Percentiles rank a stretch among this genome's conserved stretches.
These are phyloP conservation scores for Marasmius oreades DNA, from an alignment of 1,284 basidiomycete species.

Conservation along the genomic window DNA sequence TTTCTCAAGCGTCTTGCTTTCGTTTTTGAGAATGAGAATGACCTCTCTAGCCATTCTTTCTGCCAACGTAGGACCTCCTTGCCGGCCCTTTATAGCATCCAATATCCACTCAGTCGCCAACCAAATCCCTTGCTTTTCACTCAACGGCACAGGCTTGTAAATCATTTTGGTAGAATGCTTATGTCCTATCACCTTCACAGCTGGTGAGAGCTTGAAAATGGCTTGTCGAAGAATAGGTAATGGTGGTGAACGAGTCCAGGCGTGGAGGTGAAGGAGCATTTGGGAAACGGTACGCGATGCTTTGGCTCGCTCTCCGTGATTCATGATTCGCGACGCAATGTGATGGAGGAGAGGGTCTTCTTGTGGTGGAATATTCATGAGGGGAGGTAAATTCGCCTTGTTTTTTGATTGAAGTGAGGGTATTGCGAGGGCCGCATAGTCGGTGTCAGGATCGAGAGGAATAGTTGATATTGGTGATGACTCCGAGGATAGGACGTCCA, in stretches of 20 bases:
- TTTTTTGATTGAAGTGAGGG: not conserved
- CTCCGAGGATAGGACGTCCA: too few relatives aligned
- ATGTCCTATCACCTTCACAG: conserved; percentile 52
- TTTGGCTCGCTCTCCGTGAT: conserved; percentile 64
- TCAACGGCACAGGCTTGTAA: conserved; percentile 66
- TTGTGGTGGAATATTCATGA: conserved; percentile 64
- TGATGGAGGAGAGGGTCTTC: conserved; percentile 76
- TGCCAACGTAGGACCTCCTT: conserved; percentile 48
- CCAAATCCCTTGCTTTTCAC: conserved; percentile 73
- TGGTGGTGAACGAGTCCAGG: conserved; percentile 70
- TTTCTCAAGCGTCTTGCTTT: conserved; percentile 50
- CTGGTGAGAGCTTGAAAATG: conserved; percentile 62
- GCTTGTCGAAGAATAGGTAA: conserved; percentile 77
- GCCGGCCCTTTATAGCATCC: conserved; percentile 48
- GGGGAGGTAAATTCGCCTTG: conserved; percentile 14
- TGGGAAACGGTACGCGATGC: conserved; percentile 58
- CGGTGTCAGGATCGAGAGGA: not conserved
- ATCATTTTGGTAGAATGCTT: conserved; percentile 57
- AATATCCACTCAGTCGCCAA: conserved; percentile 68
- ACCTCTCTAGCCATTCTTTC: conserved; percentile 76
- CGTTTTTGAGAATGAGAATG: conserved; percentile 62
- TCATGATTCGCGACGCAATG: conserved; percentile 65
- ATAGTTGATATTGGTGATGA: not conserved
- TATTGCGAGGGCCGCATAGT: not conserved
- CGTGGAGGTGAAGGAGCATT: conserved; percentile 69